phyloP scores from a whole-genome alignment of 495 filamentous ascomycete genomes.

The Hyaloscypha hepaticicola region DNA sequence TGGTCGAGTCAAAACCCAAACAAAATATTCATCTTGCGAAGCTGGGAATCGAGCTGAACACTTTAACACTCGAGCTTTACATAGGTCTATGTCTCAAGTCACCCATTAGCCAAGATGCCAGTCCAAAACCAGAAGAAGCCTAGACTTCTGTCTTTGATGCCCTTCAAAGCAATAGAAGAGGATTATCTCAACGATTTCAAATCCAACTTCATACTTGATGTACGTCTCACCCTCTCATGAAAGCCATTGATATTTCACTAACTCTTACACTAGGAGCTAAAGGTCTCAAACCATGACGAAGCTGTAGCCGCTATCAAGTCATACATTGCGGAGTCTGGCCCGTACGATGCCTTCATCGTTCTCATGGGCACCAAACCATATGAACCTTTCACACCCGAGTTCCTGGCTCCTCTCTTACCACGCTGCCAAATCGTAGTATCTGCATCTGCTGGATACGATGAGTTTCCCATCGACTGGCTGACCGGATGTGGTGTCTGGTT shows the following conservation, averaged over 20 bases:
- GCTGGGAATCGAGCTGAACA: too few relatives aligned
- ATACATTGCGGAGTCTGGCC: slow-evolving; percentile 28
- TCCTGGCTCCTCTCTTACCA: slow-evolving; percentile 32
- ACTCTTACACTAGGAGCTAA: background rate
- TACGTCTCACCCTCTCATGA: slow-evolving; percentile 2
- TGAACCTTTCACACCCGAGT: slow-evolving; percentile 41
- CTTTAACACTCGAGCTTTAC: too few relatives aligned
- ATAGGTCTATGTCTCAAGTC: too few relatives aligned
- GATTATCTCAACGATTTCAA: slow-evolving; percentile 14
- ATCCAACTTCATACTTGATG: slow-evolving; percentile 7
- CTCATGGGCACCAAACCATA: slow-evolving; percentile 41
- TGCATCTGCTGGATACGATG: slow-evolving; percentile 40
- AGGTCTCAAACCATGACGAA: slow-evolving; percentile 9
- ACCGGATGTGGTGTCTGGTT: slow-evolving; percentile 34
- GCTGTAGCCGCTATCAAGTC: slow-evolving; percentile 2
- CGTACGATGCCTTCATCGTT: slow-evolving; percentile 40
- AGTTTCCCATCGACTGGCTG: slow-evolving; percentile 41
- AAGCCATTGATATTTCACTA: background rate
- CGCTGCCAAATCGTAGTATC: slow-evolving; percentile 38
- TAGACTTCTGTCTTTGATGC: slow-evolving; percentile 15
- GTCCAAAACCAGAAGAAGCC: background rate
- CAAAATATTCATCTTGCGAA: too few relatives aligned
- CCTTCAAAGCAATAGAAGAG: background rate
- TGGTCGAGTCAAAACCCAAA: too few relatives aligned
- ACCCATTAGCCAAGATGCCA: background rate